Conservation (phyloP, 208 protist species). For the Borovskyia barvae region DNA sequence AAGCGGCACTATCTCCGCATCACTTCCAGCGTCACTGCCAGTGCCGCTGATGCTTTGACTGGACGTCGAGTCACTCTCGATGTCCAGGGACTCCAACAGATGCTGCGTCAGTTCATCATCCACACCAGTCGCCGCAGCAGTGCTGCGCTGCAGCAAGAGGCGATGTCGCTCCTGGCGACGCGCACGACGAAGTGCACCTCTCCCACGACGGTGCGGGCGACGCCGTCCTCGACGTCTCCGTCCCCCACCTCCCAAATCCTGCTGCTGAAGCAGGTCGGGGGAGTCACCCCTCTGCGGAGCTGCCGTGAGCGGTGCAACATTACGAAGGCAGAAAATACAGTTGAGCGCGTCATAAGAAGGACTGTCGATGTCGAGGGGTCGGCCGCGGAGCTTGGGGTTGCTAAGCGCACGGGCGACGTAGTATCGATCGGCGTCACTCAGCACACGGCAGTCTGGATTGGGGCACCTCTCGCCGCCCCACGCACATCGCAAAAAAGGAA, state of each 20-base stretch:
- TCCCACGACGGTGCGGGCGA: too few relatives aligned
- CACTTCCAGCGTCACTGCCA: background rate
- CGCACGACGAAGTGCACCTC: too few relatives aligned
- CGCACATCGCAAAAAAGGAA: conserved; percentile 5
- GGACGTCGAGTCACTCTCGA: conserved; percentile 9
- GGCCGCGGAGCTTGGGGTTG: conserved; percentile 32
- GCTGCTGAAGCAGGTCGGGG: too few relatives aligned
- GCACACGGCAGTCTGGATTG: too few relatives aligned
- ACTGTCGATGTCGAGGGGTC: conserved; percentile 35
- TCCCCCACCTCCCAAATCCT: background rate
- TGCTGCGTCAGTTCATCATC: too few relatives aligned
- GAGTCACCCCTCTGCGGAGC: background rate
- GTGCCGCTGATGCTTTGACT: conserved; percentile 5
- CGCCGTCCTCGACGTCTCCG: conserved; percentile 2
- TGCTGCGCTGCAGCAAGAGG: conserved; percentile 1
- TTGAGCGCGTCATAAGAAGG: conserved; percentile 30
- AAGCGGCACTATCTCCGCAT: background rate
- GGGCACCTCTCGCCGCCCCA: too few relatives aligned
- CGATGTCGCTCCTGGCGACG: background rate
- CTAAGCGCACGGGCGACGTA: conserved; percentile 20
- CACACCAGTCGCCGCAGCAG: conserved; percentile 4
- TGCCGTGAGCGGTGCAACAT: background rate
- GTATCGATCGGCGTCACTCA: conserved; percentile 13
- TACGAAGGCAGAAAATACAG: conserved; percentile 18
- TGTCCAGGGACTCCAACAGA: conserved; percentile 4